Base-by-base conservation (phyloP, 2,329 filamentous ascomycete species). In the Aspergillus latus region DNA sequence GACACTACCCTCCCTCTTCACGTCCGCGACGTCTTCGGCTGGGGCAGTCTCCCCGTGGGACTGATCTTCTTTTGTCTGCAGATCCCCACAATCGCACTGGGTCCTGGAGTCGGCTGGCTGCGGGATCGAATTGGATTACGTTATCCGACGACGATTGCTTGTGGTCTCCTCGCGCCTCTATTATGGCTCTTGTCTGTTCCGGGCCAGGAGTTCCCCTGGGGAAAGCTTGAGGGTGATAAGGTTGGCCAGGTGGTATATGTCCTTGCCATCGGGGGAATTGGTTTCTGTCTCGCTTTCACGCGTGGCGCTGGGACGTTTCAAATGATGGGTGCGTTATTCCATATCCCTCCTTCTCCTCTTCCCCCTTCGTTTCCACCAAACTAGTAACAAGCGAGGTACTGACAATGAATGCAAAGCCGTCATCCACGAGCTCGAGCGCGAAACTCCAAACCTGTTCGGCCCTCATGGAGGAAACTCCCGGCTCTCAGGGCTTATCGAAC, bases 11-110 rank as follows among this genome's bases (percentile, higher is more conserved):
- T 85, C 0, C 82, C 84, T 0, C 70, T 86, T 0, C 83, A 82
- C 59, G 78, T 84, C 8, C 74, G 79, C 57, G 61, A 72, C 4
- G 76, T 74, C 1, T 87, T 86, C 60, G 65, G 71, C 56, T 86
- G 83, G 81, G 72, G 77, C 44, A 79, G 83, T 0, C 78, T 78
- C 0, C 81, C 78, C 0, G 80, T 81, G 2, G 83, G 84, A 1
- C 68, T 86, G 9, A 69, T 84, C 26, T 85, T 86, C 62, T 73
- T 86, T 5, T 72, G 78, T 2, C 64, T 89, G 32, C 80, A 86
- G 36, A 68, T 86, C 5, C 87, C 87, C 0, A 49, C 52, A 7
- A 79, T 81, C 10, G 82, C 88, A 62, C 59, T 83, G 2, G 81
- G 82, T 0, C 87, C 87, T 0, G 29, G 84, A 0, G 79, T 85